Conservation (phyloP, 2,329 filamentous ascomycete genomes). For the Colletotrichum sp. region DNA sequence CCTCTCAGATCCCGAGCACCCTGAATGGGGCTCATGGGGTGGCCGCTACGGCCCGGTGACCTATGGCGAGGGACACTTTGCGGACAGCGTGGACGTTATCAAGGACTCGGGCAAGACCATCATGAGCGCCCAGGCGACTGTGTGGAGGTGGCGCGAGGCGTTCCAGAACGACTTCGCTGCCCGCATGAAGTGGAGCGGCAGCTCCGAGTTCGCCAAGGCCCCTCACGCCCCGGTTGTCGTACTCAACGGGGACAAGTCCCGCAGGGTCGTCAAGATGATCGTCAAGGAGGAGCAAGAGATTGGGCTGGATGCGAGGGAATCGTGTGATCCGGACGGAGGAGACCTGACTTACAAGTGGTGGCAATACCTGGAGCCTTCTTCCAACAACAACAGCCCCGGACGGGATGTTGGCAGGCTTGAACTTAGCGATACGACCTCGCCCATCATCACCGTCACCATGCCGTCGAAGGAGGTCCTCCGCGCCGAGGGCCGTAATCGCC, state of each 20-base stretch:
- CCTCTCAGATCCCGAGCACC: constrained; percentile 38
- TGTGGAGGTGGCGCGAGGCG: constrained; percentile 58
- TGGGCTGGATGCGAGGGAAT: constrained; percentile 16
- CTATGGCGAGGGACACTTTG: constrained; percentile 26
- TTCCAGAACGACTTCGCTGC: constrained; percentile 49
- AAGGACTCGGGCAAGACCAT: constrained; percentile 35
- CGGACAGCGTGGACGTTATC: constrained; percentile 37
- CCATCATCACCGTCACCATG: constrained; percentile 1
- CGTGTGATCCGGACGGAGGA: constrained; percentile 22
- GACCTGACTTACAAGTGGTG: constrained; percentile 22
- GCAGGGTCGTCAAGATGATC: constrained; percentile 17
- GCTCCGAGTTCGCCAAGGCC: background rate
- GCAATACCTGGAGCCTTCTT: constrained; percentile 19
- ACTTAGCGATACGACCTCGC: background rate
- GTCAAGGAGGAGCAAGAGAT: constrained; percentile 15
- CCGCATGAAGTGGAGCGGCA: constrained; percentile 20
- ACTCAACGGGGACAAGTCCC: constrained; percentile 24
- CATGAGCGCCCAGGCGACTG: constrained; percentile 48
- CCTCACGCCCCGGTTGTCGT: constrained; percentile 20
- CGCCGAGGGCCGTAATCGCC: background rate
- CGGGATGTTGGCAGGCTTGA: background rate
- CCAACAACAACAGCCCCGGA: constrained; percentile 1
- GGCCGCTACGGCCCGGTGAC: constrained; percentile 36
- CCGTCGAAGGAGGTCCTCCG: background rate
- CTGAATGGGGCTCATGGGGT: constrained; percentile 47